phyloP scores from a whole-genome alignment of 441 rosid genomes.

The Omphalea diandra region DNA sequence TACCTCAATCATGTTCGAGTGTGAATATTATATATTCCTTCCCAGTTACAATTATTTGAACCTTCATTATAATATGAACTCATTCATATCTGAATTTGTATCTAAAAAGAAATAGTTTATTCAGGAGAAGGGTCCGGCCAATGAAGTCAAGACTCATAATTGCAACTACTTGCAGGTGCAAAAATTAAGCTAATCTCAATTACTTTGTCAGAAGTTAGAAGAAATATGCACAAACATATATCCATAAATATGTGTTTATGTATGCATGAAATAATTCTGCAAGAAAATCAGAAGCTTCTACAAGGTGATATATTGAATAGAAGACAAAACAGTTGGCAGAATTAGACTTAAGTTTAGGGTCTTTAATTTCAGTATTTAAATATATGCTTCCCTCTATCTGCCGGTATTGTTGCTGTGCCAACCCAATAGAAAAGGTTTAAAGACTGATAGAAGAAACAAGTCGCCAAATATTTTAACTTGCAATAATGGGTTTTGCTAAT shows the following conservation, averaged over 20 bases:
- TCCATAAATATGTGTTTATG: no score
- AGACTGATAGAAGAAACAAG: conserved; percentile 1
- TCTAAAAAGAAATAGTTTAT: no score
- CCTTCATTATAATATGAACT: neutral
- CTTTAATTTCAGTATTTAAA: neutral
- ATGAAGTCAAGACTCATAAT: no score
- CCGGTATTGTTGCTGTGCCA: neutral
- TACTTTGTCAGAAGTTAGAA: no score
- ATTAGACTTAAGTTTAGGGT: neutral
- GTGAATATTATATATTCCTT: neutral
- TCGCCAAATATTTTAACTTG: neutral
- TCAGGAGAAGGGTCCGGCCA: no score
- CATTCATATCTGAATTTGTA: neutral
- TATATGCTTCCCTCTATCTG: no score
- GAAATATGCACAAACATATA: no score
- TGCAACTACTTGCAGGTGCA: no score
- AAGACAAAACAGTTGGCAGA: neutral
- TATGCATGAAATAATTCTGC: no score
- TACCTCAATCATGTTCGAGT: conserved; percentile 18
- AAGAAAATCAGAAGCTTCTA: neutral
- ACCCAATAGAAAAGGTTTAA: conserved; percentile 19
- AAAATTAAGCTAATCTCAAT: no score
- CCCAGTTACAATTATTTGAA: neutral
- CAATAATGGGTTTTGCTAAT: conserved; percentile 6
- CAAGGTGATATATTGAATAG: neutral